These are phyloP conservation scores for Cyberlindnera maritima DNA, from an alignment of 805 yeast genomes.

Conservation along the genomic window DNA sequence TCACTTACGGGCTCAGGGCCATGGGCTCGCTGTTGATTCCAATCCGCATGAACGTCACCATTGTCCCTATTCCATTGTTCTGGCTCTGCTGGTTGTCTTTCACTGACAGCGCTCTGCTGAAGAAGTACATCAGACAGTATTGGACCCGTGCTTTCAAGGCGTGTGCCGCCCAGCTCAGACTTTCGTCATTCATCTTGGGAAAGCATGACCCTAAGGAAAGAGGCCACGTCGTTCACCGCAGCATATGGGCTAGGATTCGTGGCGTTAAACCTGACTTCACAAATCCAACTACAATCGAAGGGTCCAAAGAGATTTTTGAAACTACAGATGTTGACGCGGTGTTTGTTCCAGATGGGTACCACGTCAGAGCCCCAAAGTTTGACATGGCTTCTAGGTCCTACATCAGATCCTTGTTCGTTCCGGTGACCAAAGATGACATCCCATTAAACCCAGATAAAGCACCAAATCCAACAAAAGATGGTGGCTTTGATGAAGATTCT, in stretches of 20 bases:
- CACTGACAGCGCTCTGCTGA: slow-evolving; percentile 17
- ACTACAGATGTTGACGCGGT: slow-evolving; percentile 44
- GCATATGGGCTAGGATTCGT: slow-evolving; percentile 40
- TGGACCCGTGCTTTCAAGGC: slow-evolving; percentile 63
- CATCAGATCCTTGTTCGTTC: slow-evolving; percentile 67
- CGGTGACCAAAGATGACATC: slow-evolving; percentile 78
- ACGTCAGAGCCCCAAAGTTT: slow-evolving; percentile 81
- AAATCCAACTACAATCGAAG: slow-evolving; percentile 49
- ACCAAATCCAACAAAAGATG: neutral
- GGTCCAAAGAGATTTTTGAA: slow-evolving; percentile 43
- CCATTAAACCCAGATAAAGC: slow-evolving; percentile 38
- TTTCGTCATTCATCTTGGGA: slow-evolving; percentile 79
- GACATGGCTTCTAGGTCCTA: slow-evolving; percentile 71
- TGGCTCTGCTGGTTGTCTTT: neutral
- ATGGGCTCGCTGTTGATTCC: slow-evolving; percentile 23
- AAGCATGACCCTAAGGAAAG: slow-evolving; percentile 62
- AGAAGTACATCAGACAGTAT: slow-evolving; percentile 41
- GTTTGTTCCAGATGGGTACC: slow-evolving; percentile 78
- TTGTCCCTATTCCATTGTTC: neutral
- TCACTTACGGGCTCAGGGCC: slow-evolving; percentile 19
- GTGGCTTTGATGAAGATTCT: slow-evolving; percentile 35
- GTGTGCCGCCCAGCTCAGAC: slow-evolving; percentile 55
- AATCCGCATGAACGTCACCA: slow-evolving; percentile 2
- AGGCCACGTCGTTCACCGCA: slow-evolving; percentile 62
- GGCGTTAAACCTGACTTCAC: slow-evolving; percentile 51